A percentile compares a stretch with the other conserved stretches of the same genome.
These are phyloP conservation scores for Monosporascus sp. DNA, from an alignment of 2,329 filamentous ascomycete species.

Conservation along the genomic window DNA sequence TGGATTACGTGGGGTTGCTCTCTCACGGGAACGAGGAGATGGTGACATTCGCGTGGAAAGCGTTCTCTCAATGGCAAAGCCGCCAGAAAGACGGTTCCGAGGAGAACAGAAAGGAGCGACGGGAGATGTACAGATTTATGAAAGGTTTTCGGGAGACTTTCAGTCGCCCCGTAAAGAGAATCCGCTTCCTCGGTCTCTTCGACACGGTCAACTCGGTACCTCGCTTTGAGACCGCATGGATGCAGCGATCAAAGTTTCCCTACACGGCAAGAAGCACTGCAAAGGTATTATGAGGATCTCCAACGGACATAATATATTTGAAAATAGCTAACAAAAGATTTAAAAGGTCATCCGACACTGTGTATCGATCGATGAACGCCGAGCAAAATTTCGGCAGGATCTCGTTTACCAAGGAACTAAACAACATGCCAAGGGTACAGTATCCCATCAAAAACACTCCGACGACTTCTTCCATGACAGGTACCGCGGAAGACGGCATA, in stretches of 20 bases:
- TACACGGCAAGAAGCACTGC: constrained; percentile 56
- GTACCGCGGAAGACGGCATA: constrained; percentile 25
- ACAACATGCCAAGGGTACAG: constrained; percentile 13
- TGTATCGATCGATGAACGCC: constrained; percentile 64
- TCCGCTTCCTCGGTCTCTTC: constrained; percentile 73
- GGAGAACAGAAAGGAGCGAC: constrained; percentile 42
- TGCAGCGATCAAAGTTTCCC: constrained; percentile 73
- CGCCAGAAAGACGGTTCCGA: constrained; percentile 41
- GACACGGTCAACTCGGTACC: constrained; percentile 80
- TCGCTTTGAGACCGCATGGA: constrained; percentile 68
- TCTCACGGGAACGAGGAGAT: constrained; percentile 82
- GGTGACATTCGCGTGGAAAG: constrained; percentile 79
- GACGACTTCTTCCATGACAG: constrained; percentile 26
- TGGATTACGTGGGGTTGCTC: constrained; percentile 74
- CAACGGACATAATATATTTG: no score
- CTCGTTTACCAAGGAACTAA: constrained; percentile 51
- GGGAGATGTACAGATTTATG: constrained; percentile 68
- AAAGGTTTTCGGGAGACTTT: constrained; percentile 78
- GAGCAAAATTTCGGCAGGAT: constrained; percentile 68
- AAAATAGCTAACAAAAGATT: neutral
- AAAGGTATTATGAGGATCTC: constrained; percentile 23
- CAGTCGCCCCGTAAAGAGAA: constrained; percentile 65
- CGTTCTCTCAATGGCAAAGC: constrained; percentile 68
- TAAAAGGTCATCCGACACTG: constrained; percentile 57
- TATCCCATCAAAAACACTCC: constrained; percentile 9